Evolutionary conservation across 768 basidiomycete genomes (phyloP).

Genomic region (Gloeostereum incarnatum): DNA sequence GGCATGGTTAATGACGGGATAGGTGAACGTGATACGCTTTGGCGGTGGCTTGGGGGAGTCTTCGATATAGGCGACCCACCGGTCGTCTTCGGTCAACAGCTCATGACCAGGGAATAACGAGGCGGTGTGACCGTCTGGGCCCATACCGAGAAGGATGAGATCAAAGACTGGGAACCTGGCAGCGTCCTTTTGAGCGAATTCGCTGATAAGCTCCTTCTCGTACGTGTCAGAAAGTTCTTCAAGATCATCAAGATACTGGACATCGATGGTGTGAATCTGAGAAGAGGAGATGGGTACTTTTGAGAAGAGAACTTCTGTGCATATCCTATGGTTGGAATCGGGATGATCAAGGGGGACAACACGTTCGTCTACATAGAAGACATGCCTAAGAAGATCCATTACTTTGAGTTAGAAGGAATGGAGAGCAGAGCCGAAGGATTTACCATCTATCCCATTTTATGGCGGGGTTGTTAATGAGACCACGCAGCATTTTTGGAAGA

Average conservation of each 20-base stretch:
- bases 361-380: constrained; percentile 96
- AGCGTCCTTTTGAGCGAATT: constrained; percentile 88
- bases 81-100: constrained; percentile 75
- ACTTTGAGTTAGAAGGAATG: constrained; percentile 4
- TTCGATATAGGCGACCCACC: constrained; percentile 91
- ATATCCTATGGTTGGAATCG: constrained; percentile 87
- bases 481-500: constrained; percentile 72
- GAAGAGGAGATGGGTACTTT: constrained; percentile 68
- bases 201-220: constrained; percentile 75
- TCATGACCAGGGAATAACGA: constrained; percentile 93
- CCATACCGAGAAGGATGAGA: constrained; percentile 93
- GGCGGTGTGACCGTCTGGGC: constrained; percentile 97
- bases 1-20: constrained; percentile 86
- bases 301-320: constrained; percentile 63
- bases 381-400: constrained; percentile 62
- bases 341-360: constrained; percentile 86
- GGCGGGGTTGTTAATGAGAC: constrained; percentile 51
- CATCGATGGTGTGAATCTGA: constrained; percentile 83
- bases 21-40: constrained; percentile 86
- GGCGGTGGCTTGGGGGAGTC: constrained; percentile 94
- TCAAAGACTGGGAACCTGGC: constrained; percentile 98
- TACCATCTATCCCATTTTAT: constrained; percentile 95
- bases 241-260: constrained; percentile 52
- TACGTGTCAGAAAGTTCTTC: constrained; percentile 78
- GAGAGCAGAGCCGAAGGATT: constrained; percentile 11